Evolutionary conservation across 108 stramenopile species (phyloP), one percentile per base, ranked within the genome.

Genomic region (Cyclostephanos invisitatus): DNA sequence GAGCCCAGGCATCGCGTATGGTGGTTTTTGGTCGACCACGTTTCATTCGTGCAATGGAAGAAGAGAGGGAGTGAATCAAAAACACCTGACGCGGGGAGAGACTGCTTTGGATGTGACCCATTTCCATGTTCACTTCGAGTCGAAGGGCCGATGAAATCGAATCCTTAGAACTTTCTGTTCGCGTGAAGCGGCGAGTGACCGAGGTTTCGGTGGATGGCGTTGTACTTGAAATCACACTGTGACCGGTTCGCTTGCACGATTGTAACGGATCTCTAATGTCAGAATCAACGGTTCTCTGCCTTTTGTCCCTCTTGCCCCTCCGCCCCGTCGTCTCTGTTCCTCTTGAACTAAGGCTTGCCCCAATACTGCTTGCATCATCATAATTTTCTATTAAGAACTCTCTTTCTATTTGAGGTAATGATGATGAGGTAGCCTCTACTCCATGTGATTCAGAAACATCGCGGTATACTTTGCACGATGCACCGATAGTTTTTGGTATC

Each of bases 251-350:
- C 29, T 28, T 24, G 15, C 1, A 17, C 14, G 28, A 57, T 27
- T n/a, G 36, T 40, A 29, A 6, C 28, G 38, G 60, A 61, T 28
- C 56, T 17, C 22, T 57, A 14, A 32, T 12, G 11, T 29, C 56
- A 57, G 56, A 57, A 46, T 46, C 44, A 46, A 46, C 15, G 12
- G 24, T 40, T 35, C 28, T 50, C 62, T 20, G 75, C 58, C 15
- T 55, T 64, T 85, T 87, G 60, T 91, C 87, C 2, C 90, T 74
- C 68, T 91, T 88, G 2, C 78, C 86, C 73, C 90, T 73, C 54
- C 90, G 73, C 67, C 62, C 67, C 47, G 78, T 80, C 9, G 69
- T 63, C 8, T 70, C 62, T 61, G 64, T 70, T 38, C 37, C 65
- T 4, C 58, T 46, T 54, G 61, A 75, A 10, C 25, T 53, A 57